Evolutionary conservation across 2,329 filamentous ascomycete species (phyloP).

Genomic region (Microcera coccophila): DNA sequence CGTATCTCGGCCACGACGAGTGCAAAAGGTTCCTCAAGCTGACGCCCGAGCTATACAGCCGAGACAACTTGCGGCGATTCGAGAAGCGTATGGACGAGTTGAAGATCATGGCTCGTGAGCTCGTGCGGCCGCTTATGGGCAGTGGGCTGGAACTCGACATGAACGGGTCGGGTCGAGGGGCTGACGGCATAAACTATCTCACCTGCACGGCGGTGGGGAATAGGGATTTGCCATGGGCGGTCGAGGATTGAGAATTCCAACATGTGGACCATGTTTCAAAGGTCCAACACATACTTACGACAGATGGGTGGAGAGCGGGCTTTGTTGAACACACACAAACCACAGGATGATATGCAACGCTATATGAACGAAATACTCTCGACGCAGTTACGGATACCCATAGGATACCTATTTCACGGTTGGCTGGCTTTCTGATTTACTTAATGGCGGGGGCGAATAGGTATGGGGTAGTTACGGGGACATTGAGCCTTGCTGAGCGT

Average conservation of each 20-base stretch:
- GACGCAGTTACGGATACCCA: conserved; percentile 16
- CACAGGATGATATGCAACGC: conserved; percentile 5
- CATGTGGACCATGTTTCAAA: no score
- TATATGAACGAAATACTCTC: conserved; percentile 13
- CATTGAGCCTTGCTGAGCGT: no score
- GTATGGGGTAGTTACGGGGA: no score
- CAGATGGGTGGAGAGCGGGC: background rate
- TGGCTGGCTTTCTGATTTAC: no score
- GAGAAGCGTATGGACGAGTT: conserved; percentile 86
- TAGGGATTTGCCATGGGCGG: conserved; percentile 49
- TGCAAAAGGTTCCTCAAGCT: conserved; percentile 87
- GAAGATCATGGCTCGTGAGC: conserved; percentile 76
- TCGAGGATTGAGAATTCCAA: conserved; percentile 30
- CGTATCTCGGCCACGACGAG: conserved; percentile 79
- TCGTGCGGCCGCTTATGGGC: conserved; percentile 80
- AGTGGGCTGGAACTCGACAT: conserved; percentile 80
- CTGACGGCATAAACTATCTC: conserved; percentile 45
- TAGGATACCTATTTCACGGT: conserved; percentile 8
- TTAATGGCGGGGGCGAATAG: no score
- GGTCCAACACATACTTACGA: no score
- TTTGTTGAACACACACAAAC: no score
- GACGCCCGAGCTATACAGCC: conserved; percentile 74
- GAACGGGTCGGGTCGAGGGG: conserved; percentile 37
- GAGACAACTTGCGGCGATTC: conserved; percentile 81
- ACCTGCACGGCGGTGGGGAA: conserved; percentile 49